Conservation (phyloP, 1,284 basidiomycete genomes). For the Trametes hirsuta region DNA sequence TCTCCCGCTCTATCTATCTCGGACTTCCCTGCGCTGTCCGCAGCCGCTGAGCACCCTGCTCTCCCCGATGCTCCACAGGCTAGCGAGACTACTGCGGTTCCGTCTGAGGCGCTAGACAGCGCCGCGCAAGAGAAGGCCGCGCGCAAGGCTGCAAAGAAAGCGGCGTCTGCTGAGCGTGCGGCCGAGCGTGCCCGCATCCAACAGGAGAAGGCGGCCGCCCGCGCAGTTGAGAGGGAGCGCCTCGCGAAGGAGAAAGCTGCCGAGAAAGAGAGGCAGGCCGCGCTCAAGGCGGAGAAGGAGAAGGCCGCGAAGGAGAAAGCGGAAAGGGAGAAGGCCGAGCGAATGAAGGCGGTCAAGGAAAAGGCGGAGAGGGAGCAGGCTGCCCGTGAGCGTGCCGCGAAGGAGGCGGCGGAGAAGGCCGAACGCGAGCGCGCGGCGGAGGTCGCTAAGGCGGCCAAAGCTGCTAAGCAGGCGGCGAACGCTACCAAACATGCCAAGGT, state of each 20-base stretch:
- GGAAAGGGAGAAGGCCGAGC: slow-evolving; percentile 42
- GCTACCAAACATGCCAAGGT: slow-evolving; percentile 32
- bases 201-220: slow-evolving; percentile 55
- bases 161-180: slow-evolving; percentile 60
- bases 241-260: slow-evolving; percentile 46
- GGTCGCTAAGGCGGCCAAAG: slow-evolving; percentile 36
- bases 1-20: slow-evolving; percentile 57
- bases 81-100: slow-evolving; percentile 20
- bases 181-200: slow-evolving; percentile 56
- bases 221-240: slow-evolving; percentile 53
- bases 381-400: slow-evolving; percentile 40
- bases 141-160: slow-evolving; percentile 65
- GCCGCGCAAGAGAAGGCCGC: slow-evolving; percentile 52
- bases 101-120: slow-evolving; percentile 30
- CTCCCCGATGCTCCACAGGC: slow-evolving; percentile 34
- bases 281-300: slow-evolving; percentile 41
- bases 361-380: slow-evolving; percentile 38
- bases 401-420: slow-evolving; percentile 31
- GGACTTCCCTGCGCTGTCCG: slow-evolving; percentile 67
- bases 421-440: slow-evolving; percentile 39
- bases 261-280: slow-evolving; percentile 48
- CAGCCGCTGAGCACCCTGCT: slow-evolving; percentile 35
- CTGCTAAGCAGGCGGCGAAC: slow-evolving; percentile 35
- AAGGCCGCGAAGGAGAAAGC: slow-evolving; percentile 41
- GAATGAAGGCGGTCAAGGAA: slow-evolving; percentile 45